phyloP scores from a whole-genome alignment of 108 stramenopile species.

The Skeletonema menzelii region DNA sequence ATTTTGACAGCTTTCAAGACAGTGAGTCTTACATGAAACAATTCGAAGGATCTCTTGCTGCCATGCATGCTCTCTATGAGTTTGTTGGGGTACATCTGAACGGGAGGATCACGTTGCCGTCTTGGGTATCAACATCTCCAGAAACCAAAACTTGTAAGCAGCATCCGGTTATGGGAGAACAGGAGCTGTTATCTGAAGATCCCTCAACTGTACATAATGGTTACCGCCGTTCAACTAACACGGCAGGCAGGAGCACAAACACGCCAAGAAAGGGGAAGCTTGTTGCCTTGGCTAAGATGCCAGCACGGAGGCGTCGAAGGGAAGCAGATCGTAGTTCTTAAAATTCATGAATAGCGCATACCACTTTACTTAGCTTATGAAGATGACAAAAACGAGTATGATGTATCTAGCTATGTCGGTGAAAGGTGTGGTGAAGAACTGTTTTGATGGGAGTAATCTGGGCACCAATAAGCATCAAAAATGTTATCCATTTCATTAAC shows the following conservation, averaged over 20 bases:
- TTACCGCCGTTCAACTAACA: background rate
- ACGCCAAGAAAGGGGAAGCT: background rate
- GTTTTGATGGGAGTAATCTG: conserved; percentile 33
- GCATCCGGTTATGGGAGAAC: background rate
- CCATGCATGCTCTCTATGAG: conserved; percentile 28
- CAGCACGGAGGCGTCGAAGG: background rate
- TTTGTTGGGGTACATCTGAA: conserved; percentile 16
- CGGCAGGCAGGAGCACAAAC: background rate
- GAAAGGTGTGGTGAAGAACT: background rate
- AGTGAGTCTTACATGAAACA: conserved; percentile 20
- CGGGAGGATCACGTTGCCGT: conserved; percentile 22
- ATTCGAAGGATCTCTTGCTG: conserved; percentile 30
- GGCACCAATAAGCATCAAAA: conserved; percentile 1
- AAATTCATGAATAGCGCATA: background rate
- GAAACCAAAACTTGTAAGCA: background rate
- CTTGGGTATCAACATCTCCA: conserved; percentile 12
- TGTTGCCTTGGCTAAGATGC: background rate
- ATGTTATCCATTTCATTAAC: too few species aligned
- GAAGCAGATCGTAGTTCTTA: background rate
- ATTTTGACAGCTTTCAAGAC: conserved; percentile 19
- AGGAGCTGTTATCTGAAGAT: background rate
- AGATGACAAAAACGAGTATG: background rate
- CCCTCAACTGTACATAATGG: background rate
- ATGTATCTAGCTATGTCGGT: too few species aligned
- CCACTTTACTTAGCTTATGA: background rate